Evolutionary conservation across 2,329 filamentous ascomycete species (phyloP), one percentile per base, ranked within the genome.

Genomic region (Pseudogymnoascus sp.): DNA sequence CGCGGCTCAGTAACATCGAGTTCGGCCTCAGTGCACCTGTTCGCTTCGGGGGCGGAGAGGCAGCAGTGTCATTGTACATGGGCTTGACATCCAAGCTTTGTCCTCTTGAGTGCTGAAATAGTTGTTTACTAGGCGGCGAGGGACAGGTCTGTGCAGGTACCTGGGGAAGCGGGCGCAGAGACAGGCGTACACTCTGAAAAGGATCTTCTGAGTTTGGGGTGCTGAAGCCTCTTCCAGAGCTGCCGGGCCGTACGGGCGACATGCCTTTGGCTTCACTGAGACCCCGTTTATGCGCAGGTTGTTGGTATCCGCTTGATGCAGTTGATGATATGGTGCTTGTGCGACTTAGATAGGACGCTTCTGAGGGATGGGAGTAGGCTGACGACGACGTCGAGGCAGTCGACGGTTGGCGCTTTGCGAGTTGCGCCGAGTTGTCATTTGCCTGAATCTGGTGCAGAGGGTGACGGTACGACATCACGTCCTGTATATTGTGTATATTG

Each of bases 261-360:
- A 86, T 81, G 47, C 80, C 79, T 65, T 81, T 81, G 64, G 83
- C 83, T 79, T 95, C 90, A 76, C 90, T 93, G 74, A 86, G 82
- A 66, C 89, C 89, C 73, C 91, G 85, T 74, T 86, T 89, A 72
- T 93, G 90, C 60, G 81, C 80, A 75, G 73, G 64, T 67, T 76
- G 68, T 29, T 71, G 71, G 63, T 84, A 83, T 54, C 79, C 79
- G 73, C 84, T 85, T 36, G 90, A 91, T n/a, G 82, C 82, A 67
- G 85, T 82, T 34, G 90, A 93, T 16, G 88, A 90, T 68, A 88
- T 79, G 59, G 89, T 89, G 74, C 87, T 91, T 40, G 86, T 84
- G 62, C 81, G 77, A 71, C 85, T 87, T 62, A 82, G 78, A 47
- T 86, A 83, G 67, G 78, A 80, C 12, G 74, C 72, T 42, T 77